Evolutionary conservation across 1,139 yeast genomes (phyloP).

Genomic region (Yamadazyma pseudoaaseri): DNA sequence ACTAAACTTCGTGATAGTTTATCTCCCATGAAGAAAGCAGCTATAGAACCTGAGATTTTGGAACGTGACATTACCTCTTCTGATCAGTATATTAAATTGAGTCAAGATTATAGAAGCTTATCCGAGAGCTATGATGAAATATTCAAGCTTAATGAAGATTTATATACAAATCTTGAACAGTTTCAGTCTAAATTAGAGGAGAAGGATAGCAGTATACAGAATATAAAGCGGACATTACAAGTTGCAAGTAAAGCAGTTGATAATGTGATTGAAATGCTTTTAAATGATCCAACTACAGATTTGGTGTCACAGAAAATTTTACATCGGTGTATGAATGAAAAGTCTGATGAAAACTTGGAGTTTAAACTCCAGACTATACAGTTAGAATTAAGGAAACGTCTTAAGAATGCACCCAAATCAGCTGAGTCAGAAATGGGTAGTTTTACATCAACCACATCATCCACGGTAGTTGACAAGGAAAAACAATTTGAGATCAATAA

Average conservation of each 20-base stretch:
- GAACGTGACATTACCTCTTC: slow-evolving; percentile 5
- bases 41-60: slow-evolving; percentile 1
- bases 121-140: slow-evolving; percentile 36
- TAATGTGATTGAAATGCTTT: slow-evolving; percentile 22
- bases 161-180: slow-evolving; percentile 34
- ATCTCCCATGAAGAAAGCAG: slow-evolving; percentile 9
- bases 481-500: slow-evolving; percentile 15
- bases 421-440: slow-evolving; percentile 10
- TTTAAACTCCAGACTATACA: slow-evolving; percentile 25
- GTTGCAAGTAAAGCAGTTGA: slow-evolving; percentile 19
- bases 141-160: slow-evolving; percentile 36
- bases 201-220: slow-evolving; percentile 22
- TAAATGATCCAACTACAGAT: slow-evolving; percentile 21
- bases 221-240: slow-evolving; percentile 16
- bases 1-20: slow-evolving; percentile 20
- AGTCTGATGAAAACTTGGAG: slow-evolving; percentile 19
- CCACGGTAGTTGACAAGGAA: slow-evolving; percentile 14
- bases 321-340: slow-evolving; percentile 16
- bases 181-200: slow-evolving; percentile 30
- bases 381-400: slow-evolving; percentile 19
- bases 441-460: slow-evolving; percentile 17
- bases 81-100: slow-evolving; percentile 7
- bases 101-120: slow-evolving; percentile 19
- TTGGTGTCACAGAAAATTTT: slow-evolving; percentile 19
- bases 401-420: not conserved